phyloP scores from a whole-genome alignment of 345 rosid species.

The Luvunga scandens region DNA sequence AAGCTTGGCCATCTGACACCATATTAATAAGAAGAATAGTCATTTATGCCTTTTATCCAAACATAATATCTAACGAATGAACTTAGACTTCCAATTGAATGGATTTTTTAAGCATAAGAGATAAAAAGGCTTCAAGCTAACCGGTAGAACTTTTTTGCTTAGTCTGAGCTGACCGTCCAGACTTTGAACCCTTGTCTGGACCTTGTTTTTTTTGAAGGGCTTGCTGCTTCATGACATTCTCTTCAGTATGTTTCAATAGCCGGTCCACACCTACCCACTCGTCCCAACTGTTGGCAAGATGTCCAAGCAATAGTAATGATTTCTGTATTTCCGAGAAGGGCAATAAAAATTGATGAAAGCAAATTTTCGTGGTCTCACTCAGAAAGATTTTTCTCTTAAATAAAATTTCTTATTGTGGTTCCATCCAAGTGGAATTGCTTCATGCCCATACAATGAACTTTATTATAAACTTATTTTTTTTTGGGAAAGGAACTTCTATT shows the following conservation, averaged over 20 bases:
- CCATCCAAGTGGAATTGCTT: not conserved
- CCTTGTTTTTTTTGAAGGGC: slow-evolving; percentile 59
- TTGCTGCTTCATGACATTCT: slow-evolving; percentile 67
- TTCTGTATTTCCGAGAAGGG: slow-evolving; percentile 24
- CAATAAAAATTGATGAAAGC: slow-evolving; percentile 34
- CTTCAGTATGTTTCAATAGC: slow-evolving; percentile 60
- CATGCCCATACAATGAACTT: not conserved
- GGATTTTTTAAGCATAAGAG: not conserved
- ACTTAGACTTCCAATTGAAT: not conserved
- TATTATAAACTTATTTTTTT: not conserved
- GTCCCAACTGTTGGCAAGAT: slow-evolving; percentile 82
- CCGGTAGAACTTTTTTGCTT: slow-evolving; percentile 65
- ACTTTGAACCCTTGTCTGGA: slow-evolving; percentile 56
- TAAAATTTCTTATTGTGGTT: not conserved
- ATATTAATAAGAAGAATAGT: not conserved
- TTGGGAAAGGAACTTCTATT: not conserved
- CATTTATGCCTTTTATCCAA: not conserved
- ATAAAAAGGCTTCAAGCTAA: slow-evolving; percentile 24
- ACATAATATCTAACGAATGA: not conserved
- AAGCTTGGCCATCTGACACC: not conserved
- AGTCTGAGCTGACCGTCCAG: slow-evolving; percentile 56
- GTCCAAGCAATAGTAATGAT: slow-evolving; percentile 43
- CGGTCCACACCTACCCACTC: slow-evolving; percentile 88
- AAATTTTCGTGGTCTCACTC: slow-evolving; percentile 11
- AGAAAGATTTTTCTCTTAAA: not conserved